Conservation (phyloP, 768 basidiomycete species). For the Sporobolomyces phaffii region DNA sequence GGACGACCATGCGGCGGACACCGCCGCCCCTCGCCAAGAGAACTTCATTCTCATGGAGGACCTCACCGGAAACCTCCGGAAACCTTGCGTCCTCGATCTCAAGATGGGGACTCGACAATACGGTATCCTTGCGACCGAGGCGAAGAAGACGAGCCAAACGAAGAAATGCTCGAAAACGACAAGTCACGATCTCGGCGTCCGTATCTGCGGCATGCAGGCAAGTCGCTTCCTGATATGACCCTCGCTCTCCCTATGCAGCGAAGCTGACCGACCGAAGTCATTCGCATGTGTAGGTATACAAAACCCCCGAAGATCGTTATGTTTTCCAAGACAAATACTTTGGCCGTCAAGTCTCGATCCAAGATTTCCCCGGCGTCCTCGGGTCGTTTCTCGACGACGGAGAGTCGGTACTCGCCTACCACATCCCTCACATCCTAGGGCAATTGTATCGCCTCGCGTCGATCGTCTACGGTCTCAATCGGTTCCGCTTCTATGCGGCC, state of each 20-base stretch:
- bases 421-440: slow-evolving; percentile 82
- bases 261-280: not conserved
- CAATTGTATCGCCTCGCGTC: slow-evolving; percentile 90
- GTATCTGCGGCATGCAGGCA: slow-evolving; percentile 99
- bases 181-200: slow-evolving; percentile 78
- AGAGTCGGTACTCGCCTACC: slow-evolving; percentile 72
- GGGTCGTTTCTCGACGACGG: slow-evolving; percentile 81
- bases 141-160: slow-evolving; percentile 96
- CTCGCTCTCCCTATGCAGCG: not conserved
- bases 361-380: slow-evolving; percentile 76
- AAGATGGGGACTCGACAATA: slow-evolving; percentile 99
- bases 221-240: too few species aligned
- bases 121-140: slow-evolving; percentile 82
- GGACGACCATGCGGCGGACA: not conserved
- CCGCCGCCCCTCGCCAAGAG: slow-evolving; percentile 67
- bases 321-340: slow-evolving; percentile 92
- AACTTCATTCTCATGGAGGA: slow-evolving; percentile 99
- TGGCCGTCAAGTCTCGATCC: slow-evolving; percentile 78
- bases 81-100: slow-evolving; percentile 90
- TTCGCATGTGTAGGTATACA: slow-evolving; percentile 68
- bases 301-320: slow-evolving; percentile 73
- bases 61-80: slow-evolving; percentile 81
- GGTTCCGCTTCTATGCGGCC: slow-evolving; percentile 98
- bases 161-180: slow-evolving; percentile 98
- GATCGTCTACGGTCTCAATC: slow-evolving; percentile 78